Base-by-base conservation (phyloP, 805 yeast species). In the Sugiyamaella chiloensis region DNA sequence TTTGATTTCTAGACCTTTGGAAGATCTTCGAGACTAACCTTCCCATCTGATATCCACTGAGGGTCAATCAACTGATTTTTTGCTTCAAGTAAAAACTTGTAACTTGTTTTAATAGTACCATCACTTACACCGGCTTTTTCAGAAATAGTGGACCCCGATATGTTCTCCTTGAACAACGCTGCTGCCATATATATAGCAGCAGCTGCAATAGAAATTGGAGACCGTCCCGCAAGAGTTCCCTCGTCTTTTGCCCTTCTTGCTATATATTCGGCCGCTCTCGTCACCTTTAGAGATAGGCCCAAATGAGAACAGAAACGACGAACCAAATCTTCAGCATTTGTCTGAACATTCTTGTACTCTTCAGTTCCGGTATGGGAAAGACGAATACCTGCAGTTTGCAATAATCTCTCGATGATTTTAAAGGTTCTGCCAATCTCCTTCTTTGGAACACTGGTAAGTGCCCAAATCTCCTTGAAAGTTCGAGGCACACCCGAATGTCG, bases 121-220 rank as follows among this genome's bases (percentile, higher is more conserved):
- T 93, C 99, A 60, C 96, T 86, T 16, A 93, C 98, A 57, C 96
- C 98, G 14, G 96, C 80, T 58, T 86, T 86, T 57, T 88, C 96
- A 9, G 96, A 87, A 48, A 93, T 91, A 60, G 80, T 85, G 1
- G 84, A 69, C 0, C 96, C 90, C 2, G 85, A 73, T 30, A 87
- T 72, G 44, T 81, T 85, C 29, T 83, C 82, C 39, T 85, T 85
- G 64, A 90, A 90, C n/a, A 93, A 70, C n/a, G 87, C 71, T 3
- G 91, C 85, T 5, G 96, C 87, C 86, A 93, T 83, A 68, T 91
- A 93, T 42, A 93, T 91, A 4, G 93, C 95, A 1, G 97, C 95
- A 5, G 98, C 98, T 0, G 98, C 97, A 61, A 93, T 88, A 30
- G 99, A 91, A 46, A 90, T 90, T 24, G 99, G 99, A 2, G 96